These are phyloP conservation scores for Cladosporium sp. DNA, from an alignment of 2,329 filamentous ascomycete genomes.

Conservation along the genomic window DNA sequence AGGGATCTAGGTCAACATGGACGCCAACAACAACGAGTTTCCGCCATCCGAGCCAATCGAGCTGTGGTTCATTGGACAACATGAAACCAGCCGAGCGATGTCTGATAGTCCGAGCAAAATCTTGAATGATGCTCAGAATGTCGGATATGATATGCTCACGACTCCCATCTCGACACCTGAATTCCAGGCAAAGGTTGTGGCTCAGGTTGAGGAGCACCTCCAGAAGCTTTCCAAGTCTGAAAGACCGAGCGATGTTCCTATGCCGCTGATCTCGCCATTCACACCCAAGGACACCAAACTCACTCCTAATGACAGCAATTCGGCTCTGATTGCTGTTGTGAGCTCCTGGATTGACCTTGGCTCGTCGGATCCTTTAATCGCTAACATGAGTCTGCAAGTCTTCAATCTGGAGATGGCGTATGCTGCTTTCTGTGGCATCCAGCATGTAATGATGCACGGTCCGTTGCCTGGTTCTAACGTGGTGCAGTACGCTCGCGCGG, in stretches of 20 bases:
- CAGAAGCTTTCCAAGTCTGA: slow-evolving; percentile 40
- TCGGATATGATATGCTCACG: slow-evolving; percentile 72
- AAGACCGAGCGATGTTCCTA: slow-evolving; percentile 35
- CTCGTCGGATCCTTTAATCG: slow-evolving; percentile 75
- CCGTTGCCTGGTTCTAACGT: slow-evolving; percentile 52
- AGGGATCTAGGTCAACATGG: not conserved
- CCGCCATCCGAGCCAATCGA: slow-evolving; percentile 5
- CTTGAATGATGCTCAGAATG: slow-evolving; percentile 58
- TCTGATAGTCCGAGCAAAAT: slow-evolving; percentile 57
- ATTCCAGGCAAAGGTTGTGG: slow-evolving; percentile 66
- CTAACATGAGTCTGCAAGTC: slow-evolving; percentile 83
- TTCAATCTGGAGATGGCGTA: slow-evolving; percentile 89
- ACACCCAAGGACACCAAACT: slow-evolving; percentile 75
- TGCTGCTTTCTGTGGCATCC: slow-evolving; percentile 88
- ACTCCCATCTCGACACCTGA: slow-evolving; percentile 70
- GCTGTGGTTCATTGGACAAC: slow-evolving; percentile 68
- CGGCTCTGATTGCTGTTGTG: slow-evolving; percentile 71
- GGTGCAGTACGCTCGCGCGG: slow-evolving; percentile 75
- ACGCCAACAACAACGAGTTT: not conserved
- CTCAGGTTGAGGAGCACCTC: slow-evolving; percentile 56
- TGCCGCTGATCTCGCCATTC: slow-evolving; percentile 56
- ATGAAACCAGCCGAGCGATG: slow-evolving; percentile 60
- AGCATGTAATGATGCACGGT: slow-evolving; percentile 76
- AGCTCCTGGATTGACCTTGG: slow-evolving; percentile 91
- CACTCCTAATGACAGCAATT: slow-evolving; percentile 63